A percentile compares a stretch with the other conserved stretches of the same genome.
Conservation (phyloP, 306 rosid species). For the Aeschynomene evenia region DNA sequence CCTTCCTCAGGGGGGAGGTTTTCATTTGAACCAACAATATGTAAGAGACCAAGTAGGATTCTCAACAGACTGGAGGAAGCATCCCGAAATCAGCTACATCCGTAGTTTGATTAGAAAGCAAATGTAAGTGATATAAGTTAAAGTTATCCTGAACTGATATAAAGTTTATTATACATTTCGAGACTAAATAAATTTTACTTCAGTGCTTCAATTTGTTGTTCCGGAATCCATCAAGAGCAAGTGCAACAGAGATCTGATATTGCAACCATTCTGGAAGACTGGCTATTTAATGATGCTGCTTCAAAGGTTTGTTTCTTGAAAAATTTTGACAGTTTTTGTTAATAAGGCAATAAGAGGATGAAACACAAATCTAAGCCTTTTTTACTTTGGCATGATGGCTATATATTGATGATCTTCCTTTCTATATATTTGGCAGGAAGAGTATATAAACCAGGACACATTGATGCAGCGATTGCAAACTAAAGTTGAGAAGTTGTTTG, state of each 20-base stretch:
- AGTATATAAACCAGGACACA: conserved; percentile 40
- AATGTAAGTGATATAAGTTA: conserved; percentile 36
- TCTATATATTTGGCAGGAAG: conserved; percentile 34
- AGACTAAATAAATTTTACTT: conserved; percentile 19
- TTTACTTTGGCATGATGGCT: not conserved
- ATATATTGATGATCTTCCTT: conserved; percentile 11
- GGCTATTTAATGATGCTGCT: conserved; percentile 35
- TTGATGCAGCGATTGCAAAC: conserved; percentile 25
- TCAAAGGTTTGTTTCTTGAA: conserved; percentile 41
- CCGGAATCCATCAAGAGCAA: not conserved
- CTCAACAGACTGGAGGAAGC: conserved; percentile 34
- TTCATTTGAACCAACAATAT: conserved; percentile 5
- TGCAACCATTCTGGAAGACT: conserved; percentile 20
- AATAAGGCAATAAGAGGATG: not conserved
- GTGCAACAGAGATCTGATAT: not conserved
- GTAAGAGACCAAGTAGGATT: not conserved
- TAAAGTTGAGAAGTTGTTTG: not conserved
- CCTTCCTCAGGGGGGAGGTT: conserved; percentile 1
- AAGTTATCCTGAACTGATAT: not conserved
- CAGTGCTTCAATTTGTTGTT: conserved; percentile 6
- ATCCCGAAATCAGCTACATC: not conserved
- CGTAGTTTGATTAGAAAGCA: conserved; percentile 4
- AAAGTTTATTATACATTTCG: not conserved
- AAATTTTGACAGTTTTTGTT: not conserved
- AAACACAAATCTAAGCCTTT: not conserved